Conservation (phyloP, 306 rosid species). For the Sindora glabra region DNA sequence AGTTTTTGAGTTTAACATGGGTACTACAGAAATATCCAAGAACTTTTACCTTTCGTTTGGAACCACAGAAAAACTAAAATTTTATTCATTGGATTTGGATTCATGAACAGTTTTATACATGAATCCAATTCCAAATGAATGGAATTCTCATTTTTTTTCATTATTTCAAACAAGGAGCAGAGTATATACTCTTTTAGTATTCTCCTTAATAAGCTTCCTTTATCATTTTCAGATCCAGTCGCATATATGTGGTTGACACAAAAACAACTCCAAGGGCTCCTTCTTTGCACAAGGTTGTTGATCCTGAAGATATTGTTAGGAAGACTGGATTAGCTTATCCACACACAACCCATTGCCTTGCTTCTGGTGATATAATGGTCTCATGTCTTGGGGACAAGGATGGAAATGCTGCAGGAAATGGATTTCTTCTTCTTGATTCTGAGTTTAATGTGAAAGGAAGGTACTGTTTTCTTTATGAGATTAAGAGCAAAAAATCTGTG, state of each 20-base stretch:
- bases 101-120: too few species aligned
- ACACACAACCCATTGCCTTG: constrained; percentile 78
- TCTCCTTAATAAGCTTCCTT: neutral
- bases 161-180: too few species aligned
- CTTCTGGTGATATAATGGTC: constrained; percentile 68
- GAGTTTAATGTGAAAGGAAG: constrained; percentile 77
- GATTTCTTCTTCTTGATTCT: constrained; percentile 77
- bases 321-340: constrained; percentile 70
- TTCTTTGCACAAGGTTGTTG: constrained; percentile 61
- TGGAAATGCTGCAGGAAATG: constrained; percentile 67
- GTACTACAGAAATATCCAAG: too few species aligned
- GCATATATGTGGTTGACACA: constrained; percentile 60
- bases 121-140: too few species aligned
- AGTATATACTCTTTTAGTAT: neutral
- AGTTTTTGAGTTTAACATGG: too few species aligned
- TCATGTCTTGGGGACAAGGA: constrained; percentile 74
- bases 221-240: constrained; percentile 51
- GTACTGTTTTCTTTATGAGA: constrained; percentile 17
- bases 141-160: too few species aligned
- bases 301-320: constrained; percentile 39
- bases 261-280: constrained; percentile 51
- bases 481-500: too few species aligned
- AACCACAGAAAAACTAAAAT: too few species aligned
- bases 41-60: too few species aligned
- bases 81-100: too few species aligned